Base-by-base conservation (phyloP, 1,284 basidiomycete genomes). In the Schizophyllum amplum region DNA sequence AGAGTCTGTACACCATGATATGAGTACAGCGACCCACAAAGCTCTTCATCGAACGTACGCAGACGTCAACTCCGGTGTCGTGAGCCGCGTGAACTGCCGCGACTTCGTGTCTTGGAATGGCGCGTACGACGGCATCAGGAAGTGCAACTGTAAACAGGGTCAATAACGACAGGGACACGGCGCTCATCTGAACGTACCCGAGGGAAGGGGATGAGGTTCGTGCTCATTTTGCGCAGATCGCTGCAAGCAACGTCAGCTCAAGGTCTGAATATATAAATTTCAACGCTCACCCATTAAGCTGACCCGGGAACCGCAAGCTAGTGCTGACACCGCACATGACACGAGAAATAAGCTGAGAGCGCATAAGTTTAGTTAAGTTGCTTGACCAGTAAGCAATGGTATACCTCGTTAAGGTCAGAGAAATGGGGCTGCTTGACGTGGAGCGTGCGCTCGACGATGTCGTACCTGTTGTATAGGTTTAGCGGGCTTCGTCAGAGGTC, bases 201-300 rank as follows among this genome's bases (percentile, higher is more conserved):
- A 62, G 93, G 93, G 80, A 96, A 96, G 0, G 93, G 93, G 56
- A 96, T 78, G 58, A 98, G 82, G 73, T 98, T 98, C 81, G 96
- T 87, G 53, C 84, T 90, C 48, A 98, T 82, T 73, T 98, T 98
- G 61, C 94, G 85, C 56, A 98, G 77, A 69, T 98, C 94, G 56
- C 93, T 94, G 59, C n/a, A 53, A 51, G 50, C 20, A 47, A 21
- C 52, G 52, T 26, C 1, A 53, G 21, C 25, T 42, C 49, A 55
- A 13, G 24, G 47, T 47, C 52, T 6, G 58, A 24, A 26, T 25
- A 26, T 11, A 26, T n/a, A 11, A 47, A 49, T 24, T 4, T 24
- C 47, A 25, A 17, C 47, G 23, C 26, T 66, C 78, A 87, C 87
- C 87, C 89, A 71, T 97, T 97, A 59, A 96, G 78, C 71, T 95